Base-by-base conservation (phyloP, 768 basidiomycete species). In the Mycena sanguinolenta region DNA sequence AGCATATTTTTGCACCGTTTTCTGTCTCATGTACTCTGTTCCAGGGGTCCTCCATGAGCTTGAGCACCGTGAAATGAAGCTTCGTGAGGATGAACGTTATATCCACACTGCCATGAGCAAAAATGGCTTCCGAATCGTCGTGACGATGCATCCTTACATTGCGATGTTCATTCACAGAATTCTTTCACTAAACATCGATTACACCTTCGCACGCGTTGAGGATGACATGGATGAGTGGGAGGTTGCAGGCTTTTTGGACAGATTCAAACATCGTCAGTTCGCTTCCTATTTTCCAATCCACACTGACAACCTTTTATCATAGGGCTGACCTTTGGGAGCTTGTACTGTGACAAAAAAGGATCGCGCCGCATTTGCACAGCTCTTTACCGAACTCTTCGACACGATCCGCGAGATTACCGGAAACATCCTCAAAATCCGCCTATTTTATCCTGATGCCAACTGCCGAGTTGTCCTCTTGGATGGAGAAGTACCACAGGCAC, bases 221-320 rank as follows among this genome's bases (percentile, higher is more conserved):
- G 77, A 76, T 12, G 63, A 69, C 0, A 50, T 75, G 46, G 71
- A 78, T 54, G 74, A 78, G 57, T 77, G 75, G 72, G 74, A 77
- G 53, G 73, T 76, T 12, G 75, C 63, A 3, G 59, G 60, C 8
- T 64, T 65, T 59, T 12, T 64, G 30, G 70, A 70, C 8, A 42
- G 63, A 13, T 39, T 7, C 39, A 39, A 39, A 7, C 25, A 46
- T 23, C 63, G 65, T 73, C 67, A 49, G 32, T 34, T 10, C 10
- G 32, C 10, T 34, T 10, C 4, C 4, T 5, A 34, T 34, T 10
- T 34, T 34, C 52, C 61, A 16, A 28, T 73, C 4, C 74, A 73
- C 42, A 73, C 69, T 46, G 63, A 76, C 17, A 19, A 9, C 16
- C 39, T 4, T 14, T n/a, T n/a, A n/a, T n/a, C n/a, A n/a, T n/a